Percentiles rank a stretch among this genome's conserved stretches.
These are phyloP conservation scores for Xylariales sp. DNA, from an alignment of 2,329 filamentous ascomycete species.

Conservation along the genomic window DNA sequence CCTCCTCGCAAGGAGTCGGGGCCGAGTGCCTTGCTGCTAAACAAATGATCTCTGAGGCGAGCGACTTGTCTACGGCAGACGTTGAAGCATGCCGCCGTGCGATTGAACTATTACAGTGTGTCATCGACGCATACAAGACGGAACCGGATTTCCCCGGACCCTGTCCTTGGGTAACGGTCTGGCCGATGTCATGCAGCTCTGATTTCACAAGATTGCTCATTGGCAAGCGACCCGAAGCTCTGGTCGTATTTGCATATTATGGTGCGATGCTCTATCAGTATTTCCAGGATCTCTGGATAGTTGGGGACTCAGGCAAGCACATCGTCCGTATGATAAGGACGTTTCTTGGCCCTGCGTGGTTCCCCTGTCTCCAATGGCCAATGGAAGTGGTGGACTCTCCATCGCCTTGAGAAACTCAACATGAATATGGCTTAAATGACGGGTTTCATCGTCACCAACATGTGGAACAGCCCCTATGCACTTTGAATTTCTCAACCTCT, in stretches of 20 bases:
- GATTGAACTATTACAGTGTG: constrained; percentile 1
- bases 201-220: constrained; percentile 16
- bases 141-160: constrained; percentile 3
- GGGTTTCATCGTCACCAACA: too few species aligned
- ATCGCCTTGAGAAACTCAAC: too few species aligned
- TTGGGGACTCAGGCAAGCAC: constrained; percentile 13
- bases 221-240: constrained; percentile 17
- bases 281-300: constrained; percentile 21
- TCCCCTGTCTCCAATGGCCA: constrained; percentile 5
- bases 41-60: not conserved
- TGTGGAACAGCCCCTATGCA: too few species aligned
- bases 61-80: not conserved
- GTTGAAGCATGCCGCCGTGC: not conserved
- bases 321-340: not conserved
- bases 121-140: constrained; percentile 2
- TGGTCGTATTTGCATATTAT: constrained; percentile 25
- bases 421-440: too few species aligned
- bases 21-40: constrained; percentile 1
- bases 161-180: not conserved
- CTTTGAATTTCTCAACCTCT: not conserved
- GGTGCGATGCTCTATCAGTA: constrained; percentile 22
- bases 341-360: not conserved
- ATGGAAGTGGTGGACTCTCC: not conserved
- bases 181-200: not conserved
- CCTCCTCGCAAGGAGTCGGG: not conserved